phyloP scores from a whole-genome alignment of 2,329 filamentous ascomycete genomes.

The Paraphoma chrysanthemicola region DNA sequence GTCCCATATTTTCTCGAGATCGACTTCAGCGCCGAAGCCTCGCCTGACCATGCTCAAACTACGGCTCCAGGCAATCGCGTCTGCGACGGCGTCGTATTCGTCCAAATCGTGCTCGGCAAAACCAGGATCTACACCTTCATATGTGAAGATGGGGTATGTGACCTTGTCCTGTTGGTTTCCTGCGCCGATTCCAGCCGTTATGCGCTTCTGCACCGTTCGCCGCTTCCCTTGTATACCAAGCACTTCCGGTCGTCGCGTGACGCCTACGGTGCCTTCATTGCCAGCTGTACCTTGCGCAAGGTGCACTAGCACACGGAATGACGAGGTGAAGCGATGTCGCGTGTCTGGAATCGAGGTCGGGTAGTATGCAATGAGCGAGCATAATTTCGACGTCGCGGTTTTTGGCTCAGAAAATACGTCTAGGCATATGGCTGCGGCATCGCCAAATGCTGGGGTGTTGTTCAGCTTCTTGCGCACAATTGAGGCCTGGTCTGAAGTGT shows the following conservation, averaged over 20 bases:
- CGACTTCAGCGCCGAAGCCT: constrained; percentile 62
- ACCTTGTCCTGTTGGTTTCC: constrained; percentile 53
- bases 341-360: constrained; percentile 64
- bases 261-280: constrained; percentile 54
- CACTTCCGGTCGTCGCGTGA: constrained; percentile 57
- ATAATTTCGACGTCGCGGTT: constrained; percentile 58
- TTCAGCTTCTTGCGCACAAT: constrained; percentile 8
- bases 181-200: constrained; percentile 60
- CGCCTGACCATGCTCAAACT: constrained; percentile 65
- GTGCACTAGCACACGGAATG: constrained; percentile 62
- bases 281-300: constrained; percentile 53
- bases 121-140: constrained; percentile 64
- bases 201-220: constrained; percentile 55
- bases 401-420: constrained; percentile 64
- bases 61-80: constrained; percentile 73
- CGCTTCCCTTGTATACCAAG: constrained; percentile 62
- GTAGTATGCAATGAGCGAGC: constrained; percentile 69
- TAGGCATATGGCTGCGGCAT: constrained; percentile 66
- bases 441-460: constrained; percentile 61
- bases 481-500: neutral
- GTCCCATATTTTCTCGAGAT: constrained; percentile 55
- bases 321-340: constrained; percentile 52
- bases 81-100: constrained; percentile 69
- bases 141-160: constrained; percentile 60
- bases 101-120: constrained; percentile 76